Conservation (phyloP, 208 protist species). For the Trypanosoma rangeli region DNA sequence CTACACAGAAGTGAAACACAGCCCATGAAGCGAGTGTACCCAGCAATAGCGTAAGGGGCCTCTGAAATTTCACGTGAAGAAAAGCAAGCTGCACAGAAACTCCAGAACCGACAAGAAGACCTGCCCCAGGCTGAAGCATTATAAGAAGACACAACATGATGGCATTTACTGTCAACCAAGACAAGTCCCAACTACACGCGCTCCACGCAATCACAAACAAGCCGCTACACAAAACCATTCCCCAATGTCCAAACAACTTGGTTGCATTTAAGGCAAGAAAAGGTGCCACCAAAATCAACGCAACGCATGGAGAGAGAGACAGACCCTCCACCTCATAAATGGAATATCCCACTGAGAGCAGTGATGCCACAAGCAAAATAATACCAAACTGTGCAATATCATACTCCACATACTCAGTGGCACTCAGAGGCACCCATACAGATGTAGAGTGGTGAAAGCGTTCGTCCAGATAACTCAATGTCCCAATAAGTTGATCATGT, state of each 20-base stretch:
- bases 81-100: constrained; percentile 49
- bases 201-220: constrained; percentile 15
- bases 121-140: constrained; percentile 51
- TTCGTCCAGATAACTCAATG: constrained; percentile 66
- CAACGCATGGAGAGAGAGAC: constrained; percentile 39
- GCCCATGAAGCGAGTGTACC: constrained; percentile 32
- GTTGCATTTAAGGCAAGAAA: constrained; percentile 11
- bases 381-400: constrained; percentile 65
- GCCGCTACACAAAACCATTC: constrained; percentile 27
- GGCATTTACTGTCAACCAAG: constrained; percentile 57
- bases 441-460: constrained; percentile 71
- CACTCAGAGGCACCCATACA: constrained; percentile 54
- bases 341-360: constrained; percentile 56
- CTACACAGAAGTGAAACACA: constrained; percentile 36
- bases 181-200: constrained; percentile 22
- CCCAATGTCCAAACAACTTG: constrained; percentile 16
- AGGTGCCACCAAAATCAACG: constrained; percentile 30
- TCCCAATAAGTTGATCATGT: constrained; percentile 36
- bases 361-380: constrained; percentile 48
- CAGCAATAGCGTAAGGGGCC: constrained; percentile 17
- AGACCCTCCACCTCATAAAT: constrained; percentile 53
- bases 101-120: constrained; percentile 46
- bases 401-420: constrained; percentile 47
- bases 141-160: constrained; percentile 56
- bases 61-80: constrained; percentile 35